Conservation (phyloP, 2,329 filamentous ascomycete species). For the Bipolaris bicolor region DNA sequence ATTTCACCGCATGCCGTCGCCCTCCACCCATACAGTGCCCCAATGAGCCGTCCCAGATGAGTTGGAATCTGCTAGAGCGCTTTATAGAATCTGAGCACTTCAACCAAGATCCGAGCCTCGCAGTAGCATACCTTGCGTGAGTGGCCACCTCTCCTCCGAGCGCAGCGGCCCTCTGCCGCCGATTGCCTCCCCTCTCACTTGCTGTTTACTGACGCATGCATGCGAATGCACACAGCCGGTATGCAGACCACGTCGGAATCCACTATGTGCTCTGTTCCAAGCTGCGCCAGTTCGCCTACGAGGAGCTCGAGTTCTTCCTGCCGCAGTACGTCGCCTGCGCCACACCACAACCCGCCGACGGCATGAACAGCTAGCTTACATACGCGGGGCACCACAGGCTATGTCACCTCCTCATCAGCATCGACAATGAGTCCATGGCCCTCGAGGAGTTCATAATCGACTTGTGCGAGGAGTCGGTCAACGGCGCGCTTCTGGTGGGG, state of each 20-base stretch:
- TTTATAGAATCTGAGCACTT: slow-evolving; percentile 95
- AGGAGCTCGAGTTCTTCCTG: slow-evolving; percentile 92
- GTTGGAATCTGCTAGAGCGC: slow-evolving; percentile 85
- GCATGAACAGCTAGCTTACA: slow-evolving; percentile 50
- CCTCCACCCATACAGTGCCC: slow-evolving; percentile 31
- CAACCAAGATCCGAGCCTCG: slow-evolving; percentile 87
- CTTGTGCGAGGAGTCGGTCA: slow-evolving; percentile 85
- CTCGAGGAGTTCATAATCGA: slow-evolving; percentile 87
- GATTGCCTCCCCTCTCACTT: not conserved
- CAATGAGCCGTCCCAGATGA: slow-evolving; percentile 55
- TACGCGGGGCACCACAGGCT: slow-evolving; percentile 51
- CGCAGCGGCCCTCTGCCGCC: slow-evolving; percentile 14
- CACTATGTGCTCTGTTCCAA: slow-evolving; percentile 89
- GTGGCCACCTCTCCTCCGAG: slow-evolving; percentile 44
- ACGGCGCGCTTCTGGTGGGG: slow-evolving; percentile 78
- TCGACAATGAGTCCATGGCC: slow-evolving; percentile 91
- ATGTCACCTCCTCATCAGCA: slow-evolving; percentile 85
- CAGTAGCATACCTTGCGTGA: slow-evolving; percentile 87
- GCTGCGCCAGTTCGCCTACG: slow-evolving; percentile 85
- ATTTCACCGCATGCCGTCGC: slow-evolving; percentile 19
- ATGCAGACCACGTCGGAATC: slow-evolving; percentile 88
- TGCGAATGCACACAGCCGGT: slow-evolving; percentile 64
- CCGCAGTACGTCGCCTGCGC: slow-evolving; percentile 58
- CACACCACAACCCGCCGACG: slow-evolving; percentile 15
- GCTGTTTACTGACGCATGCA: not conserved